Evolutionary conservation across 2,329 filamentous ascomycete species (phyloP).

Genomic region (Clarireedia sp.): DNA sequence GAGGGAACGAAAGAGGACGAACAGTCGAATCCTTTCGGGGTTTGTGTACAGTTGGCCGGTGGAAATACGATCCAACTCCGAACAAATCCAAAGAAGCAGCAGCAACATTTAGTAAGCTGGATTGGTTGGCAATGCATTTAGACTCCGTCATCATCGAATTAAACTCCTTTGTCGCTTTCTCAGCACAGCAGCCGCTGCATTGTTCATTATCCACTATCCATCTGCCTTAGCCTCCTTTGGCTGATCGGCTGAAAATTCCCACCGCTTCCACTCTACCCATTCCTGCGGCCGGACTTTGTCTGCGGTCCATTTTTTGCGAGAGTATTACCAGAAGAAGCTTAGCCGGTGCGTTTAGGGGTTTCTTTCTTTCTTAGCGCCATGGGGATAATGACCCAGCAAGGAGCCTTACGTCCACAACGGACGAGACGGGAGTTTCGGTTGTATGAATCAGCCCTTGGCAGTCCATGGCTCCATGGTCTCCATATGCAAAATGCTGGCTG

Average conservation of each 20-base stretch:
- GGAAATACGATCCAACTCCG: background rate
- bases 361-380: background rate
- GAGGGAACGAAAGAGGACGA: too few species aligned
- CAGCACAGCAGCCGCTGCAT: too few species aligned
- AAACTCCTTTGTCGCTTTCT: too few species aligned
- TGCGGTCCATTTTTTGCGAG: background rate
- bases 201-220: too few species aligned
- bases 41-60: background rate
- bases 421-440: slow-evolving; percentile 8
- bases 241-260: background rate
- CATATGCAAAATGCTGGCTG: background rate
- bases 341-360: background rate
- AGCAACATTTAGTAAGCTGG: background rate
- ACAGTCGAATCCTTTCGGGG: too few species aligned
- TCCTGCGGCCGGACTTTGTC: background rate
- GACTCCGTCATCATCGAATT: too few species aligned
- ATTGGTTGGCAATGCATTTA: background rate
- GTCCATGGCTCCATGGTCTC: background rate
- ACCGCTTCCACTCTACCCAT: background rate
- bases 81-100: too few species aligned
- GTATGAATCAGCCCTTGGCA: slow-evolving; percentile 8
- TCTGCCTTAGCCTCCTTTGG: too few species aligned
- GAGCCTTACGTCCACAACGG: slow-evolving; percentile 6
- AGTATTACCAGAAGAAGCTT: background rate
- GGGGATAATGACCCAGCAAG: background rate